Conservation (phyloP, 371 early-diverging fungal species). For the Mortierella sp. region DNA sequence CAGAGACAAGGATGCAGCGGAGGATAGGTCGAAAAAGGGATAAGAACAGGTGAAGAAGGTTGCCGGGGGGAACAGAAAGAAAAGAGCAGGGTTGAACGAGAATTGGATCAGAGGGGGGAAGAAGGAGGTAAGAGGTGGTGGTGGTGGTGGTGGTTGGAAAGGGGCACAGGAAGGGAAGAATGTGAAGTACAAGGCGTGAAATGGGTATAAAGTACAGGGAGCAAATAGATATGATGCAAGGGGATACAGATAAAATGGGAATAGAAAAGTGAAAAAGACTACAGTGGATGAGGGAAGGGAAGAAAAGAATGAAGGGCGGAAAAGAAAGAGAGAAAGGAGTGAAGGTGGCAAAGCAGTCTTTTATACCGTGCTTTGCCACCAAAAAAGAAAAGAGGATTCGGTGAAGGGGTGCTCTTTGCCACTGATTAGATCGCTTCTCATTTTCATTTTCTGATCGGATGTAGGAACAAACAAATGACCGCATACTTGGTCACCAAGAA, state of each 20-base stretch:
- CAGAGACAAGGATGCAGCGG: not conserved
- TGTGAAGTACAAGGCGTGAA: not conserved
- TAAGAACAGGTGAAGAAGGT: not conserved
- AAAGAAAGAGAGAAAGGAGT: too few species aligned
- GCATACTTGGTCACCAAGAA: not conserved
- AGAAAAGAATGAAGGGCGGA: not conserved
- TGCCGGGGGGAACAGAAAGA: not conserved
- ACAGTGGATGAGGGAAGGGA: not conserved
- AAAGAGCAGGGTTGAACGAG: not conserved
- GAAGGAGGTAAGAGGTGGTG: not conserved
- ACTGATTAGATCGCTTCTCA: not conserved
- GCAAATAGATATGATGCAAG: not conserved
- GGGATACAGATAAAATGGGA: not conserved
- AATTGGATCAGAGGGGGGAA: not conserved
- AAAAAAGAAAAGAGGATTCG: not conserved
- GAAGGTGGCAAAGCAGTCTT: not conserved
- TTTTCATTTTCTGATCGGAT: not conserved
- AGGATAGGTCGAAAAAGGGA: not conserved
- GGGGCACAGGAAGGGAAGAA: not conserved
- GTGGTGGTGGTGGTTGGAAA: not conserved
- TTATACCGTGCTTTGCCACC: not conserved
- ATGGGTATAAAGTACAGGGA: not conserved
- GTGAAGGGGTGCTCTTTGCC: not conserved
- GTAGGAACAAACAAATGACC: not conserved
- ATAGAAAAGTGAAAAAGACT: not conserved